phyloP scores from a whole-genome alignment of 2,329 filamentous ascomycete genomes.

The Phialophora verrucosa region DNA sequence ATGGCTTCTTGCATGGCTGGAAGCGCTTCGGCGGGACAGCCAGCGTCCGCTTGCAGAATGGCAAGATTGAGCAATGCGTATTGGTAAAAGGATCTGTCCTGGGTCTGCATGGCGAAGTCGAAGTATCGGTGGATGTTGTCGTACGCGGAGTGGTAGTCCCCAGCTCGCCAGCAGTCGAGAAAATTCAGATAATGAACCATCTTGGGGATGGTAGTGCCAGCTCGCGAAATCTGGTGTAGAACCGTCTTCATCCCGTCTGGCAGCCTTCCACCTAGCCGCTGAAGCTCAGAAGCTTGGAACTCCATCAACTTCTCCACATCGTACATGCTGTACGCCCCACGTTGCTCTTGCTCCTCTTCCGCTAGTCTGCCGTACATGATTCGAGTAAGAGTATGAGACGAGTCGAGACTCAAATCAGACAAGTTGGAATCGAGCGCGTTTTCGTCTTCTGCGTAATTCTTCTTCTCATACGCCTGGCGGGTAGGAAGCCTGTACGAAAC shows the following conservation, averaged over 20 bases:
- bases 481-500: constrained; percentile 80
- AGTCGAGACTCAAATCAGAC: constrained; percentile 63
- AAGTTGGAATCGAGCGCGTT: constrained; percentile 68
- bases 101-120: constrained; percentile 89
- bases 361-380: constrained; percentile 58
- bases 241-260: constrained; percentile 74
- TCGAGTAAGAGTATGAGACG: constrained; percentile 54
- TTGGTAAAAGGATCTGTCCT: constrained; percentile 86
- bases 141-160: constrained; percentile 87
- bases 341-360: constrained; percentile 38
- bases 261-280: constrained; percentile 80
- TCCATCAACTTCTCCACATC: constrained; percentile 82
- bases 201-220: constrained; percentile 35
- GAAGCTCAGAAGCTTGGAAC: constrained; percentile 86
- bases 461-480: constrained; percentile 63
- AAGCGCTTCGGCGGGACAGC: constrained; percentile 87
- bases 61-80: constrained; percentile 93
- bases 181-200: constrained; percentile 61
- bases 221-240: constrained; percentile 68
- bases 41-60: constrained; percentile 93
- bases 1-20: constrained; percentile 94
- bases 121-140: constrained; percentile 94
- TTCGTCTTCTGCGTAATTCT: constrained; percentile 54
- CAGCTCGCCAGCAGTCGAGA: constrained; percentile 88
- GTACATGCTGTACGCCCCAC: constrained; percentile 65